Evolutionary conservation across 768 basidiomycete genomes (phyloP), one percentile per base, ranked within the genome.

Genomic region (Suillus fuscotomentosus): DNA sequence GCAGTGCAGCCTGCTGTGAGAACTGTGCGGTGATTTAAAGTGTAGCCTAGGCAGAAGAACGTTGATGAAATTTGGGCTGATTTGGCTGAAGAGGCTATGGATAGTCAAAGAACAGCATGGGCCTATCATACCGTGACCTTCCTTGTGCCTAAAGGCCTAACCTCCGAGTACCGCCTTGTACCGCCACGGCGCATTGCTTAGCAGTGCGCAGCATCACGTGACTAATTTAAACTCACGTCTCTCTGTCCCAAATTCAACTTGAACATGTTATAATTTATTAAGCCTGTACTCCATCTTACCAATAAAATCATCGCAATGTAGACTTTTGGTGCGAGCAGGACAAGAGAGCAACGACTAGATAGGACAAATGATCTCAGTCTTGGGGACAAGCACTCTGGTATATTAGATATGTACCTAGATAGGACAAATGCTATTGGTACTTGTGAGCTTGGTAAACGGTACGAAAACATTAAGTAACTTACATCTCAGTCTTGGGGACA

Each of bases 301-400:
- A 31, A 31, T 31, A 31, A 85, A 86, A 55, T 95, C 92, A 0
- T 98, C 95, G 7, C n/a, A n/a, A n/a, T 24, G 24, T 24, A 24
- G 24, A 24, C 2, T 1, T 24, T 24, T 24, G 24, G 24, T 24
- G 24, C 24, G 24, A 24, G 24, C 24, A 24, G 24, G 24, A 24
- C 24, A 24, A 24, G 24, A 24, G 24, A 24, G 24, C 24, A 24
- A 24, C 24, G 27, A 27, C 27, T 27, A 27, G 27, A 27, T 27
- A 27, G 27, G 2, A 27, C 27, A 27, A 27, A 27, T 27, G 27
- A 27, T 27, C 27, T 27, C 27, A 27, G 27, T 27, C 27, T 27
- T 27, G 27, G 27, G 27, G 27, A 27, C 27, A 27, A 27, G 27
- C 27, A 27, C 27, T 27, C 27, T 27, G 1, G 27, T 27, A 27